These are phyloP conservation scores for Penicillium sp. DNA, from an alignment of 2,329 filamentous ascomycete genomes.

Conservation along the genomic window DNA sequence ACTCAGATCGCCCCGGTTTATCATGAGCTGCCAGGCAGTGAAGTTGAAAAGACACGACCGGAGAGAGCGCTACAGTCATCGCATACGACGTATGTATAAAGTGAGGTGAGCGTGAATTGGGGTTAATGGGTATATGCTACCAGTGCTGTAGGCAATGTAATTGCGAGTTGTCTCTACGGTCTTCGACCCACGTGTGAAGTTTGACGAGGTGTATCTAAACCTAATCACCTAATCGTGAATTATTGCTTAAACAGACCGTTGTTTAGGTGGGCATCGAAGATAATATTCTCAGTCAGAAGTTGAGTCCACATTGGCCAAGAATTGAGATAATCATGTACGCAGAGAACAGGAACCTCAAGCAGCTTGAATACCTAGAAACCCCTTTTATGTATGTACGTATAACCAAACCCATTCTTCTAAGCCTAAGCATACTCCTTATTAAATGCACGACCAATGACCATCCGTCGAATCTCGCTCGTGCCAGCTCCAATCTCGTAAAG, in stretches of 20 bases:
- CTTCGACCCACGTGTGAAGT: no score
- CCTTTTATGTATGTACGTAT: slow-evolving; percentile 2
- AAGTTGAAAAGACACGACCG: not conserved
- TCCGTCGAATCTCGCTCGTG: slow-evolving; percentile 88
- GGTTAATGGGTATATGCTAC: not conserved
- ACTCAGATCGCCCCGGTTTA: slow-evolving; percentile 17
- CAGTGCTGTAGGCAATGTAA: no score
- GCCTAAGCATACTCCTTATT: slow-evolving; percentile 72
- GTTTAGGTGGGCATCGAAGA: no score
- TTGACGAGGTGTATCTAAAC: no score
- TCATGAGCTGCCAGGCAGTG: slow-evolving; percentile 10
- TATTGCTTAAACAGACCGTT: no score
- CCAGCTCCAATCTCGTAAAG: slow-evolving; percentile 97
- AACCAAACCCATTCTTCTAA: not conserved
- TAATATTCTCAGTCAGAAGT: no score
- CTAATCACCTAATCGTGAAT: no score
- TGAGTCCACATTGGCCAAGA: no score
- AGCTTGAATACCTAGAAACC: no score
- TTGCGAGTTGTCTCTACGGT: no score
- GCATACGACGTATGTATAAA: not conserved
- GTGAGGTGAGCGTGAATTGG: not conserved
- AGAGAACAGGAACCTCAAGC: no score
- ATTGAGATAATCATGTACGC: no score
- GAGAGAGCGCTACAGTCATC: not conserved
- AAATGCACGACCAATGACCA: slow-evolving; percentile 91